Conservation (phyloP, 176 grass and related monocot species). For the Rhynchospora pubera region DNA sequence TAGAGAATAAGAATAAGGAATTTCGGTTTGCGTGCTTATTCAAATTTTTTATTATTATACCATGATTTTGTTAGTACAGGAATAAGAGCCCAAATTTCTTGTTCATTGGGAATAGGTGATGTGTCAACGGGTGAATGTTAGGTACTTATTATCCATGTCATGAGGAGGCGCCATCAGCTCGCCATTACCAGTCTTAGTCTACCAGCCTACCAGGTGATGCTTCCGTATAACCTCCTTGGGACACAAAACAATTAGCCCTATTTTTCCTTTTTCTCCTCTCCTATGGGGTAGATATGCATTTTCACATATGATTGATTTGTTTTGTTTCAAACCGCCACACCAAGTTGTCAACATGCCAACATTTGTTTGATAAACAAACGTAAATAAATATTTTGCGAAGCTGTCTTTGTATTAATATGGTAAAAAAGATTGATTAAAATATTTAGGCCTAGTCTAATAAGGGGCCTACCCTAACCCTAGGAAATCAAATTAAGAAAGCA, state of each 20-base stretch:
- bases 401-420: neutral
- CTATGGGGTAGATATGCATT: neutral
- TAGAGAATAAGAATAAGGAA: no score
- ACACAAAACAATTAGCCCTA: neutral
- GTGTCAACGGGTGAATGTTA: no score
- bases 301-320: neutral
- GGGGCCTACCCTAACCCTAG: neutral
- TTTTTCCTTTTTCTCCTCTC: neutral
- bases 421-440: neutral
- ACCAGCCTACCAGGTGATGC: no score
- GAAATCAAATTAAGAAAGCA: conserved; percentile 10
- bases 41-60: no score
- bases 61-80: no score
- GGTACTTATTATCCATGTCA: no score
- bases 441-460: neutral
- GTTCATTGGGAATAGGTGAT: no score
- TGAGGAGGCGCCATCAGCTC: no score
- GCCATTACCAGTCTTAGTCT: neutral
- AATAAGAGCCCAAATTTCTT: no score
- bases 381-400: neutral
- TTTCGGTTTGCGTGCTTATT: no score
- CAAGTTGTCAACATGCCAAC: neutral
- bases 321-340: neutral
- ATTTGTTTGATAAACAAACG: neutral
- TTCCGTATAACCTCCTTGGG: neutral